phyloP scores from a whole-genome alignment of 495 filamentous ascomycete genomes.

The Jackrogersella multiformis region DNA sequence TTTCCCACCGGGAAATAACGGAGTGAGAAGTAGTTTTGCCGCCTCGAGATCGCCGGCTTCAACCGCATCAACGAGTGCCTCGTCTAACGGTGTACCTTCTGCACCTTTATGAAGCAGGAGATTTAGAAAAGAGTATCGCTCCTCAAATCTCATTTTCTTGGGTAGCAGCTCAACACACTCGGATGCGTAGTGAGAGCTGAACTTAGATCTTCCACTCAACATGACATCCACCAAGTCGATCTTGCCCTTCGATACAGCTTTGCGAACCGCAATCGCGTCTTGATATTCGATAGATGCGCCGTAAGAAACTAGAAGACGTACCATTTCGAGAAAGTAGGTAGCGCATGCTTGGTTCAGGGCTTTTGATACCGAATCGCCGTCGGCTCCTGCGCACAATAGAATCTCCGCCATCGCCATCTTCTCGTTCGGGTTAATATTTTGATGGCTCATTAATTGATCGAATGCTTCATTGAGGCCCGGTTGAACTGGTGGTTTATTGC shows the following conservation, averaged over 20 bases:
- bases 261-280: slow-evolving; percentile 50
- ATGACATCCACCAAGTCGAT: slow-evolving; percentile 53
- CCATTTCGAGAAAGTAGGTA: slow-evolving; percentile 56
- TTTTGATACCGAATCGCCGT: slow-evolving; percentile 50
- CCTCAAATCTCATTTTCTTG: slow-evolving; percentile 52
- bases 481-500: slow-evolving; percentile 49
- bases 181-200: slow-evolving; percentile 53
- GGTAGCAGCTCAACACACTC: slow-evolving; percentile 55
- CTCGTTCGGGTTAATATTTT: slow-evolving; percentile 53
- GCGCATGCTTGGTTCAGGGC: slow-evolving; percentile 52
- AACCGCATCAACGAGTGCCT: slow-evolving; percentile 54
- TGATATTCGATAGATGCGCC: slow-evolving; percentile 58
- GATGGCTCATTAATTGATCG: slow-evolving; percentile 48
- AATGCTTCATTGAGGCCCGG: slow-evolving; percentile 54
- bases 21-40: slow-evolving; percentile 52
- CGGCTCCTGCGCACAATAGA: slow-evolving; percentile 56
- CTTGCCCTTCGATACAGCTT: slow-evolving; percentile 50
- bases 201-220: slow-evolving; percentile 45
- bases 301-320: slow-evolving; percentile 53
- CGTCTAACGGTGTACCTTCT: slow-evolving; percentile 47
- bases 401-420: slow-evolving; percentile 56
- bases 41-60: slow-evolving; percentile 51
- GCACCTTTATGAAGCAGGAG: slow-evolving; percentile 56
- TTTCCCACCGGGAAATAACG: slow-evolving; percentile 48
- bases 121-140: slow-evolving; percentile 51